A percentile compares a stretch with the other conserved stretches of the same genome.
phyloP scores from a whole-genome alignment of 2,329 filamentous ascomycete genomes.

The Lachnellula cervina region DNA sequence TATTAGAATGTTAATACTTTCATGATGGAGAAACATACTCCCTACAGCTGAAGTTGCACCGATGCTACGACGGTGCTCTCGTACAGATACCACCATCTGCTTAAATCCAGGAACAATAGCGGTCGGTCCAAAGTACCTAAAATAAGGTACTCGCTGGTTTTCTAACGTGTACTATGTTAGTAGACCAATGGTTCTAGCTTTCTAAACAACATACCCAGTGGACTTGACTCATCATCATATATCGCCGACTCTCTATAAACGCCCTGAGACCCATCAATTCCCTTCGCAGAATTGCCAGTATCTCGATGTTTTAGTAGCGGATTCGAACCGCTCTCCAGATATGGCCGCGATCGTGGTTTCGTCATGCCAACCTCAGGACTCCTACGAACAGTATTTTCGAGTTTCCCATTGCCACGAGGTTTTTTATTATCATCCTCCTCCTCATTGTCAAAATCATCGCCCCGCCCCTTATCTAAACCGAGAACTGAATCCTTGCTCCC shows the following conservation, averaged over 20 bases:
- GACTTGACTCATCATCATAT: slow-evolving; percentile 30
- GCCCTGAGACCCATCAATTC: neutral
- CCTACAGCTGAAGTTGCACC: slow-evolving; percentile 24
- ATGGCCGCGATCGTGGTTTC: neutral
- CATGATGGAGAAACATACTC: slow-evolving; percentile 9
- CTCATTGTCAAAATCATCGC: slow-evolving; percentile 36
- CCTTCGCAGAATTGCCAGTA: slow-evolving; percentile 1
- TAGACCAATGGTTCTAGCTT: slow-evolving; percentile 32
- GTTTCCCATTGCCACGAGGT: neutral
- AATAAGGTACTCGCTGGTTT: slow-evolving; percentile 73
- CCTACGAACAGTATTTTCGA: neutral
- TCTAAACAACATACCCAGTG: slow-evolving; percentile 23
- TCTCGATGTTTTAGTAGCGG: neutral
- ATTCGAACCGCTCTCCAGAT: slow-evolving; percentile 5
- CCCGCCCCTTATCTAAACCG: slow-evolving; percentile 22
- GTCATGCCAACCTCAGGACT: neutral
- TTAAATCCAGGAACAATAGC: slow-evolving; percentile 90
- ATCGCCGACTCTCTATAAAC: slow-evolving; percentile 21
- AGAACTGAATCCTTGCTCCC: slow-evolving; percentile 13
- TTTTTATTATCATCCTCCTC: slow-evolving; percentile 27
- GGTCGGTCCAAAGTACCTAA: slow-evolving; percentile 84
- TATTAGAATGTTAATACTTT: slow-evolving; percentile 1
- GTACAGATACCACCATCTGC: slow-evolving; percentile 80
- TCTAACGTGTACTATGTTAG: slow-evolving; percentile 36
- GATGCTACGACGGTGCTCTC: slow-evolving; percentile 57